Base-by-base conservation (phyloP, 495 filamentous ascomycete species). In the Clohesyomyces aquaticus region DNA sequence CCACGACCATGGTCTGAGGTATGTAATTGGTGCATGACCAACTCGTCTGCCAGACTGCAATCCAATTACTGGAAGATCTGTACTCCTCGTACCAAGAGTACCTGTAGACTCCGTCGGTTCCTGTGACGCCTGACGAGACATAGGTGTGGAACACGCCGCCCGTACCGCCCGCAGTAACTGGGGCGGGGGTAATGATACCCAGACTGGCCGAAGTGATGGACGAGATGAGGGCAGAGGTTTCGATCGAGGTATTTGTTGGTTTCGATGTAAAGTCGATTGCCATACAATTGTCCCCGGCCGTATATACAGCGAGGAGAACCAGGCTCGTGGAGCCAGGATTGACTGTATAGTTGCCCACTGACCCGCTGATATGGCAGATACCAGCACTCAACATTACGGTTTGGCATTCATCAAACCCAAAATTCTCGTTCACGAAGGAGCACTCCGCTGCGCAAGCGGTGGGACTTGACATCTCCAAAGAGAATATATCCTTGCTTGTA, bases 381-480 rank as follows among this genome's bases (percentile, higher is more conserved):
- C 59, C 65, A n/a, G 48, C 27, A 41, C 41, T 49, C 27, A 68
- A 63, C 10, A 46, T 58, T 9, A 48, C 48, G 28, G 42, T 50
- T 35, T 53, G 25, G 29, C 64, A 67, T 6, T 60, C 21, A 9
- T 43, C 23, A 21, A 55, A 35, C 32, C 51, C 25, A 16, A 48
- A 41, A 3, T 18, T 26, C 16, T 59, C 35, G 25, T 68, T 63
- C 8, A 62, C 28, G 9, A 53, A 47, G 6, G 61, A 69, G 35
- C 66, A 69, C 32, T 69, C 66, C 12, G 35, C 57, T 27, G 61
- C 66, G 29, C 56, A 69, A 9, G 50, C 55, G 10, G 55, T 55
- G 18, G 59, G 25, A 19, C 46, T 54, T 16, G 53, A 28, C 3
- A 53, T 35, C 6, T 38, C 14, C 19, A 21, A 35, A 18, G 46